Conservation (phyloP, 2,329 filamentous ascomycete genomes). For the Plectosphaerella sp. region DNA sequence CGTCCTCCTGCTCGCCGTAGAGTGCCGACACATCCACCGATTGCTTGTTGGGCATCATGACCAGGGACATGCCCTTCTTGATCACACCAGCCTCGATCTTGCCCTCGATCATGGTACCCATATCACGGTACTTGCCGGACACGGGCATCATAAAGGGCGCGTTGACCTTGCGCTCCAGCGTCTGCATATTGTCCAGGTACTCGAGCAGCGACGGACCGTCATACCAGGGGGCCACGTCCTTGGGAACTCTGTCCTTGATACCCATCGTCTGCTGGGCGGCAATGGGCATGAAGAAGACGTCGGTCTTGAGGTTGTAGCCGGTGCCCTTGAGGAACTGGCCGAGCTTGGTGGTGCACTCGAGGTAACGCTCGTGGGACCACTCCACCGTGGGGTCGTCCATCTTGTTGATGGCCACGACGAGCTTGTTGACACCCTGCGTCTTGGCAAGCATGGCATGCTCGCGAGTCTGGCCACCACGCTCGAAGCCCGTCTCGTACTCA, state of each 20-base stretch:
- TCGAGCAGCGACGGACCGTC: conserved; percentile 87
- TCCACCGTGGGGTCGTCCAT: conserved; percentile 98
- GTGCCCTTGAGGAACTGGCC: conserved; percentile 83
- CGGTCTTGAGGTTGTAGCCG: conserved; percentile 90
- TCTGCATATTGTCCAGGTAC: conserved; percentile 90
- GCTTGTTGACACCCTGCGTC: conserved; percentile 96
- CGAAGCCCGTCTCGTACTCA: conserved; percentile 98
- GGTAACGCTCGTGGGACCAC: conserved; percentile 90
- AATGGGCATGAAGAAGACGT: conserved; percentile 93
- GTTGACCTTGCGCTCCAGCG: conserved; percentile 91
- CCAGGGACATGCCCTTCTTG: conserved; percentile 79
- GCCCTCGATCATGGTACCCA: conserved; percentile 96
- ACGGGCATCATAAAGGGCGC: conserved; percentile 99
- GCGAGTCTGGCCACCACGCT: conserved; percentile 90
- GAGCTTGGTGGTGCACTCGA: conserved; percentile 90
- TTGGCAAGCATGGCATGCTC: conserved; percentile 98
- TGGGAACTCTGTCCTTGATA: conserved; percentile 83
- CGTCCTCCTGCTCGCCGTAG: conserved; percentile 95
- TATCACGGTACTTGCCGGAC: conserved; percentile 91
- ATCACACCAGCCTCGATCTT: conserved; percentile 94
- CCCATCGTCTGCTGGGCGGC: conserved; percentile 82
- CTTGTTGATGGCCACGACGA: conserved; percentile 95
- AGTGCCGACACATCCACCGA: conserved; percentile 76
- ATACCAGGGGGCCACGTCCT: conserved; percentile 76
- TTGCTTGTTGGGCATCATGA: conserved; percentile 96